Evolutionary conservation across 2,329 filamentous ascomycete species (phyloP).

Genomic region (Fusarium sp.): DNA sequence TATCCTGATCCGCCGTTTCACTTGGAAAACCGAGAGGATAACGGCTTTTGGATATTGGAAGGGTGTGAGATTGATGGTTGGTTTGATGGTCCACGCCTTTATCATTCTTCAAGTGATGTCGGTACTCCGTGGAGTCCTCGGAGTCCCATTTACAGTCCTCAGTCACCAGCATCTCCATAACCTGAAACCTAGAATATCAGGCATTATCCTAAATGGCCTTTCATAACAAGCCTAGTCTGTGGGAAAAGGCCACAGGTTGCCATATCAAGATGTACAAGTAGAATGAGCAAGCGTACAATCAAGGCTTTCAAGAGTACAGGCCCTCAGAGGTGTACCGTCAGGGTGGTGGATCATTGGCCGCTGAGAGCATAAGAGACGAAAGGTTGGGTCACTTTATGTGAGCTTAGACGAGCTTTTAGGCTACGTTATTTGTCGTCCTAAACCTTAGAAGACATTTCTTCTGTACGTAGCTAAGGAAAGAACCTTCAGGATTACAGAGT

Average conservation of each 20-base stretch:
- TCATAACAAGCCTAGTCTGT: too few relatives aligned
- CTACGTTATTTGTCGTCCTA: too few relatives aligned
- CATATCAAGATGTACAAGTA: rapidly evolving
- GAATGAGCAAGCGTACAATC: too few relatives aligned
- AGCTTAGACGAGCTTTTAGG: too few relatives aligned
- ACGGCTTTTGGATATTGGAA: background rate
- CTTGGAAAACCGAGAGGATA: background rate
- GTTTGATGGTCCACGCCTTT: background rate
- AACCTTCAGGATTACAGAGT: rapidly evolving
- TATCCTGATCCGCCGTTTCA: background rate
- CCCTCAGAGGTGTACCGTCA: too few relatives aligned
- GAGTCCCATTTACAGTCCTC: background rate
- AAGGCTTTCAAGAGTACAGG: too few relatives aligned
- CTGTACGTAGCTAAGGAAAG: background rate
- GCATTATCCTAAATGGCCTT: background rate
- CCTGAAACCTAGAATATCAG: background rate
- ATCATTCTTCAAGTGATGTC: background rate
- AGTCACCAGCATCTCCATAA: background rate
- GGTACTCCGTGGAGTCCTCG: background rate
- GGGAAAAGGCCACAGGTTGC: too few relatives aligned
- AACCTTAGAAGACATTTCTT: too few relatives aligned
- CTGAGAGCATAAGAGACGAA: too few relatives aligned
- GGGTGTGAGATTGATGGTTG: background rate
- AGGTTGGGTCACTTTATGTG: too few relatives aligned
- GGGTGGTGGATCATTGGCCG: too few relatives aligned